Percentiles rank a stretch among this genome's conserved stretches.
These are phyloP conservation scores for Vitis hybrid DNA, from an alignment of 177 flowering plant genomes.

Conservation along the genomic window DNA sequence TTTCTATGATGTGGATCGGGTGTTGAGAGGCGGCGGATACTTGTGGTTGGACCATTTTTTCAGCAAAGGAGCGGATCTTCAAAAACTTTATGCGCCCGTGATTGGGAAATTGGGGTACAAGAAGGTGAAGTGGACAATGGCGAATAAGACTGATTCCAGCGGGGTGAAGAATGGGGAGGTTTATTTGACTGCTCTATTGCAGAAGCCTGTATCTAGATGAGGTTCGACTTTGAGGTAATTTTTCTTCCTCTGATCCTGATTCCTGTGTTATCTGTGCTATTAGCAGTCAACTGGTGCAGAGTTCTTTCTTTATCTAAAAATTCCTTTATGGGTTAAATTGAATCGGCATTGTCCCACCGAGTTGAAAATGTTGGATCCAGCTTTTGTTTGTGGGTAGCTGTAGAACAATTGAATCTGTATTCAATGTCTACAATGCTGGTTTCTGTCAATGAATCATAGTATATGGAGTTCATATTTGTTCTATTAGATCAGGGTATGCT, in stretches of 20 bases:
- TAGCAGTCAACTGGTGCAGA: neutral
- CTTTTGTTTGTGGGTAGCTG: neutral
- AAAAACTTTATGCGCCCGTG: slow-evolving; percentile 66
- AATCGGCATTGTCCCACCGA: neutral
- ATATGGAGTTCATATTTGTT: too few relatives aligned
- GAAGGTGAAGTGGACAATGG: slow-evolving; percentile 88
- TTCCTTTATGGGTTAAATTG: neutral
- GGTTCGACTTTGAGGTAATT: slow-evolving; percentile 15
- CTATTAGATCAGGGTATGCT: too few relatives aligned
- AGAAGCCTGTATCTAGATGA: slow-evolving; percentile 64
- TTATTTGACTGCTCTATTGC: slow-evolving; percentile 86
- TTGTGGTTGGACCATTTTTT: slow-evolving; percentile 91
- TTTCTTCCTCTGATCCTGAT: neutral
- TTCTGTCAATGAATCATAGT: too few relatives aligned
- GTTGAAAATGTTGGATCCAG: neutral
- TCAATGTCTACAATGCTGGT: too few relatives aligned
- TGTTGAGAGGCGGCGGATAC: slow-evolving; percentile 85
- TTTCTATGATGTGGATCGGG: slow-evolving; percentile 83
- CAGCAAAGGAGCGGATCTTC: slow-evolving; percentile 70
- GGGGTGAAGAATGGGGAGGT: slow-evolving; percentile 84
- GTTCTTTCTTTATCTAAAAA: neutral
- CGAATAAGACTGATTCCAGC: slow-evolving; percentile 62
- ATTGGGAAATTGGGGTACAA: slow-evolving; percentile 81
- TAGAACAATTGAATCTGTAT: neutral
- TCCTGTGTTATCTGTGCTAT: neutral